These are phyloP conservation scores for Colletotrichum cordylinicola DNA, from an alignment of 2,329 filamentous ascomycete species.

Conservation along the genomic window DNA sequence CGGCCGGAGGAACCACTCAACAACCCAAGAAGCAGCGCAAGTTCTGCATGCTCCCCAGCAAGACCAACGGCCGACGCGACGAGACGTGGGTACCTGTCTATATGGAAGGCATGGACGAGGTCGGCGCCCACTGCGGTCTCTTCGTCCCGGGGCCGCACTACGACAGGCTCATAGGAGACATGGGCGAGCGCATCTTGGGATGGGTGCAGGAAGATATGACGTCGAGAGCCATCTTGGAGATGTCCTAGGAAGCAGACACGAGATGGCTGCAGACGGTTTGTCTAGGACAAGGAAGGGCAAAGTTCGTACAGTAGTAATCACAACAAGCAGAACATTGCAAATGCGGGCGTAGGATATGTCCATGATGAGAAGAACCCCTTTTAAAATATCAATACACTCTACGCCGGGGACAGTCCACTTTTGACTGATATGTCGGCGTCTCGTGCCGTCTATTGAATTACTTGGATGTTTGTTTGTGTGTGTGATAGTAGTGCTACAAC, in stretches of 20 bases:
- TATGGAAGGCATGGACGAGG: constrained; percentile 86
- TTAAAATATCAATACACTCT: background rate
- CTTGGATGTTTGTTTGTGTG: background rate
- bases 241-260: constrained; percentile 22
- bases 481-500: constrained; percentile 17
- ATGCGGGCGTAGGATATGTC: background rate
- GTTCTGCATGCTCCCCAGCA: constrained; percentile 77
- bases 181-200: constrained; percentile 67
- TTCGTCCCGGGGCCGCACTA: constrained; percentile 79
- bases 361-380: background rate
- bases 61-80: constrained; percentile 63
- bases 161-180: constrained; percentile 77
- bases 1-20: constrained; percentile 9
- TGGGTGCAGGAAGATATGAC: constrained; percentile 73
- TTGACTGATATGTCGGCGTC: constrained; percentile 3
- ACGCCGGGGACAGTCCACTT: background rate
- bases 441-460: constrained; percentile 19
- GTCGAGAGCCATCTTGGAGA: constrained; percentile 42
- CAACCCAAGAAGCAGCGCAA: constrained; percentile 66
- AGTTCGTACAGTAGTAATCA: background rate
- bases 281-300: background rate
- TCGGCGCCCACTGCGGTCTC: constrained; percentile 82
- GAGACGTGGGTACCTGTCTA: constrained; percentile 78
- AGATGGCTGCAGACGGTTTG: background rate
- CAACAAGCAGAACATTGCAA: background rate